Evolutionary conservation across 2,329 filamentous ascomycete species (phyloP).

Genomic region (Beauveria varroae): DNA sequence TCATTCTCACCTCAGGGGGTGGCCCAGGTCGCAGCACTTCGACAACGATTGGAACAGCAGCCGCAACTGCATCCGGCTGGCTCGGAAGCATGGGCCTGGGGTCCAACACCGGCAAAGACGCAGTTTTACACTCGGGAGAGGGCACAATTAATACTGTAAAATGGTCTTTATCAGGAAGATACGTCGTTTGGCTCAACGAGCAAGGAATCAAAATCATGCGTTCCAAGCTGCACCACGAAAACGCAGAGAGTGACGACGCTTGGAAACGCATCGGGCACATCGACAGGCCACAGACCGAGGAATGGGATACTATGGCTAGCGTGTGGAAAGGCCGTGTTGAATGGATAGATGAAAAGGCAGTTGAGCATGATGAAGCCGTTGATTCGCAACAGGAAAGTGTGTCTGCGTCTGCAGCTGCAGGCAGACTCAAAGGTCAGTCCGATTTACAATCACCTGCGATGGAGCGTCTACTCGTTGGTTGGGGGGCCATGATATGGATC

Average conservation of each 20-base stretch:
- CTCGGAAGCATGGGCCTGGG: slow-evolving; percentile 80
- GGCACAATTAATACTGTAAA: slow-evolving; percentile 86
- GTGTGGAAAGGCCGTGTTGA: slow-evolving; percentile 90
- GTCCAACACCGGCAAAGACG: slow-evolving; percentile 72
- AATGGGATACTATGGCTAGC: slow-evolving; percentile 93
- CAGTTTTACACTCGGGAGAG: slow-evolving; percentile 82
- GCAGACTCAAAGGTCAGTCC: slow-evolving; percentile 42
- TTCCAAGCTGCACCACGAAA: slow-evolving; percentile 73
- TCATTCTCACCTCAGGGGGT: slow-evolving; percentile 80
- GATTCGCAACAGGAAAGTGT: slow-evolving; percentile 23
- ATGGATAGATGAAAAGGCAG: slow-evolving; percentile 79
- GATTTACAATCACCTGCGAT: slow-evolving; percentile 40
- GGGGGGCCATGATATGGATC: slow-evolving; percentile 95
- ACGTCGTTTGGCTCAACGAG: slow-evolving; percentile 92
- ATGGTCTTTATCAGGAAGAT: slow-evolving; percentile 89
- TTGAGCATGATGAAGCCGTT: slow-evolving; percentile 64
- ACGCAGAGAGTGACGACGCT: slow-evolving; percentile 67
- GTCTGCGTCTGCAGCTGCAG: slow-evolving; percentile 34
- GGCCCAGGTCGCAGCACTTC: slow-evolving; percentile 76
- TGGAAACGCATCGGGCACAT: slow-evolving; percentile 95
- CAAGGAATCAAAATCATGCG: slow-evolving; percentile 98
- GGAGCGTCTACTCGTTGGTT: slow-evolving; percentile 85
- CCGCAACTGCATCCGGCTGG: slow-evolving; percentile 83
- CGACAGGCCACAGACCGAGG: slow-evolving; percentile 74
- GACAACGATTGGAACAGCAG: slow-evolving; percentile 75